A percentile compares a stretch with the other conserved stretches of the same genome.
Evolutionary conservation across 805 yeast genomes (phyloP).

Genomic region (Priceomyces medius): DNA sequence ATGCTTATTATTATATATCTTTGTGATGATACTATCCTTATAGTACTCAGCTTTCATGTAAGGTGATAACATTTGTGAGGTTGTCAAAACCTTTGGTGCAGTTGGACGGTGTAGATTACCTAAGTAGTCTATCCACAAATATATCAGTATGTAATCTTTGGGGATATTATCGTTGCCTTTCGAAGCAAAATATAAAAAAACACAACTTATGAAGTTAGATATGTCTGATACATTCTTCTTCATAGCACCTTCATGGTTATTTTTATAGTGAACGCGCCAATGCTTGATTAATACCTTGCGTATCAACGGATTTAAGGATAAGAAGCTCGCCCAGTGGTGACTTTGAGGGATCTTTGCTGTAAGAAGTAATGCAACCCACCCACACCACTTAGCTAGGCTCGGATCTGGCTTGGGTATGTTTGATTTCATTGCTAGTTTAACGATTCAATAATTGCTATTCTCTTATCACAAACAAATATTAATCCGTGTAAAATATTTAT

Average conservation of each 20-base stretch:
- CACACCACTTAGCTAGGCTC: conserved; percentile 22
- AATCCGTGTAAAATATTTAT: neutral
- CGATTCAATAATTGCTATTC: neutral
- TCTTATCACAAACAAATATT: neutral
- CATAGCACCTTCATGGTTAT: conserved; percentile 9
- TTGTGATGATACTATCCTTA: conserved; percentile 14
- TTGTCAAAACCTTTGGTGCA: conserved; percentile 24
- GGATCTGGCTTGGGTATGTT: neutral
- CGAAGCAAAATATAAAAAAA: conserved; percentile 27
- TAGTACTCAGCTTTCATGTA: conserved; percentile 26
- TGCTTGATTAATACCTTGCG: conserved; percentile 10
- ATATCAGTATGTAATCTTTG: conserved; percentile 37
- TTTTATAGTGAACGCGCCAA: neutral
- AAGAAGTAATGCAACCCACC: conserved; percentile 26
- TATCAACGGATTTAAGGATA: conserved; percentile 32
- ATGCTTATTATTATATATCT: conserved; percentile 31
- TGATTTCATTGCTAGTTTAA: neutral
- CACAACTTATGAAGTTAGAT: conserved; percentile 25
- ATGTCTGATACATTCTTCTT: conserved; percentile 14
- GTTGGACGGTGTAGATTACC: conserved; percentile 35
- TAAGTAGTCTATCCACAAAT: conserved; percentile 29
- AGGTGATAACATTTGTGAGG: conserved; percentile 23
- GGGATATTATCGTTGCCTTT: conserved; percentile 27
- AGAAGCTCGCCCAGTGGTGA: conserved; percentile 27
- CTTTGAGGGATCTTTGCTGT: conserved; percentile 25